Conservation (phyloP, 306 rosid genomes). For the Ormosia emarginata region DNA sequence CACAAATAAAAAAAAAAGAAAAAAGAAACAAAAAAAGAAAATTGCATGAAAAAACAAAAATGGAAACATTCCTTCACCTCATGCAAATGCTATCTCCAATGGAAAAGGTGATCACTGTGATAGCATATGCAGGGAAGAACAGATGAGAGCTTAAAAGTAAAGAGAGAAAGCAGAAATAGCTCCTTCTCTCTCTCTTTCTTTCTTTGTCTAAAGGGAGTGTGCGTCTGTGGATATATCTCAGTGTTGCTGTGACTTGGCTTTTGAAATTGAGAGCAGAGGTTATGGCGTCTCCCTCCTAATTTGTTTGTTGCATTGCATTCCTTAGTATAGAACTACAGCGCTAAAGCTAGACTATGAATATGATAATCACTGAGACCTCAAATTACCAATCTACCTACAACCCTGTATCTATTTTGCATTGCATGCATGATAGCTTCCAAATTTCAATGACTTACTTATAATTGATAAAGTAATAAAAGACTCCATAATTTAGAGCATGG, state of each 20-base stretch:
- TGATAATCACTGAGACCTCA: background rate
- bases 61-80: slow-evolving; percentile 26
- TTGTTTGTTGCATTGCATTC: slow-evolving; percentile 24
- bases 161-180: slow-evolving; percentile 17
- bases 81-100: slow-evolving; percentile 12
- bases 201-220: slow-evolving; percentile 17
- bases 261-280: slow-evolving; percentile 37
- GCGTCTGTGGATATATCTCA: slow-evolving; percentile 9
- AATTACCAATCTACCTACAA: slow-evolving; percentile 45
- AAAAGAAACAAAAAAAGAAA: background rate
- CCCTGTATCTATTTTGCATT: slow-evolving; percentile 19
- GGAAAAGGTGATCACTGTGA: background rate
- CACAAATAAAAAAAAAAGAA: background rate
- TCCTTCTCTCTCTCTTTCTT: slow-evolving; percentile 8
- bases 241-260: slow-evolving; percentile 9
- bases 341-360: background rate
- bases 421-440: background rate
- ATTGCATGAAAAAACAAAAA: background rate
- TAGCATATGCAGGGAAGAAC: background rate
- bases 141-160: slow-evolving; percentile 7
- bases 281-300: slow-evolving; percentile 62
- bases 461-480: background rate
- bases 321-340: slow-evolving; percentile 28
- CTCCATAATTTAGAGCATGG: background rate
- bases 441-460: background rate